Percentiles rank a stretch among this genome's conserved stretches.
phyloP scores from a whole-genome alignment of 306 rosid genomes.

The Glycyrrhiza uralensis region DNA sequence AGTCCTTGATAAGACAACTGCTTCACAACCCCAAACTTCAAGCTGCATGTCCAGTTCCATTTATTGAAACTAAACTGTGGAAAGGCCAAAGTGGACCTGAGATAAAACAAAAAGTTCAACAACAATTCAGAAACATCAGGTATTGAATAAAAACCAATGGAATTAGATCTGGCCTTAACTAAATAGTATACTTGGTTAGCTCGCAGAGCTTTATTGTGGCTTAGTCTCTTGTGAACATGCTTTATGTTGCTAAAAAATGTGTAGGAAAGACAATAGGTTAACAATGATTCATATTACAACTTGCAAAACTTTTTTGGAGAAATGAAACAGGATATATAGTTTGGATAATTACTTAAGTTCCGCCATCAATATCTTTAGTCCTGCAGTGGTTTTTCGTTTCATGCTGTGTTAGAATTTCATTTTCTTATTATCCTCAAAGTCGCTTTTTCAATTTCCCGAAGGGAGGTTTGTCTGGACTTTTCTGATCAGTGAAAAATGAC shows the following conservation, averaged over 20 bases:
- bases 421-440: not conserved
- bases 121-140: slow-evolving; percentile 95
- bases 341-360: not conserved
- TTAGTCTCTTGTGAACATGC: not conserved
- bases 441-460: not conserved
- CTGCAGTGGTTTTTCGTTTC: slow-evolving; percentile 5
- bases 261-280: not conserved
- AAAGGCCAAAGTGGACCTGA: slow-evolving; percentile 95
- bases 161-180: slow-evolving; percentile 4
- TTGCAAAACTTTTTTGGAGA: not conserved
- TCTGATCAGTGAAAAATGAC: too few relatives aligned
- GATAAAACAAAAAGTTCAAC: slow-evolving; percentile 81
- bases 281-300: not conserved
- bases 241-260: slow-evolving; percentile 1
- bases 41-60: slow-evolving; percentile 97
- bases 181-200: not conserved
- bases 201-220: not conserved
- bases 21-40: slow-evolving; percentile 75
- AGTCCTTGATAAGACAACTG: slow-evolving; percentile 73
- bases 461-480: not conserved
- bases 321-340: not conserved
- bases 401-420: not conserved
- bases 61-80: slow-evolving; percentile 98
- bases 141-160: slow-evolving; percentile 19
- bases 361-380: not conserved